Percentiles rank a stretch among this genome's conserved stretches.
These are phyloP conservation scores for Calonectria naviculata DNA, from an alignment of 2,329 filamentous ascomycete species.

Conservation along the genomic window DNA sequence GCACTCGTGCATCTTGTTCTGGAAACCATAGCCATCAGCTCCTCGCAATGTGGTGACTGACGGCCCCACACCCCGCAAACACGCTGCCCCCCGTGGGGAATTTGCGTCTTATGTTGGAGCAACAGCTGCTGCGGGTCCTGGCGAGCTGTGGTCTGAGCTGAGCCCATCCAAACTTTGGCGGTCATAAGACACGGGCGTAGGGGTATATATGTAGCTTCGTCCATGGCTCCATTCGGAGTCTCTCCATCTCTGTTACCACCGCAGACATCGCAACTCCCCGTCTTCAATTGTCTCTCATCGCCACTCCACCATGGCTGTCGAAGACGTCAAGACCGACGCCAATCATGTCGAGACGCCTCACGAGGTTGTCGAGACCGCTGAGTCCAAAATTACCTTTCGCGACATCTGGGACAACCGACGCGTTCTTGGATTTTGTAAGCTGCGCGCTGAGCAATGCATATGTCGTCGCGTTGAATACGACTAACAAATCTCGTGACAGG, in stretches of 20 bases:
- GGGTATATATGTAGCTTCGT: slow-evolving; percentile 1
- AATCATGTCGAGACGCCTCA: slow-evolving; percentile 23
- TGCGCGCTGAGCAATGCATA: accelerated
- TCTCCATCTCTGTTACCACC: not conserved
- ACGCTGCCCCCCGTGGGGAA: slow-evolving; percentile 18
- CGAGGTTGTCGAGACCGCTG: not conserved
- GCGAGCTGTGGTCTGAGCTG: slow-evolving; percentile 14
- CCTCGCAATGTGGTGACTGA: not conserved
- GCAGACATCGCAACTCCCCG: not conserved
- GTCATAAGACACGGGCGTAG: not conserved
- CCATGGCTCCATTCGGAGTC: not conserved
- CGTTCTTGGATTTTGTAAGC: slow-evolving; percentile 33
- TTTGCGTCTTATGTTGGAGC: not conserved
- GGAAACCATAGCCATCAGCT: slow-evolving; percentile 15
- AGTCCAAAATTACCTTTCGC: slow-evolving; percentile 18
- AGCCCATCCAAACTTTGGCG: slow-evolving; percentile 1
- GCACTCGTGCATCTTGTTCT: not conserved
- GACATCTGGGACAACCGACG: slow-evolving; percentile 33
- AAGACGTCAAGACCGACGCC: slow-evolving; percentile 20
- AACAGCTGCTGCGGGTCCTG: not conserved
- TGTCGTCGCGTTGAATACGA: accelerated
- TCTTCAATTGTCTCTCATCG: not conserved
- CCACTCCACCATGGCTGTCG: slow-evolving; percentile 14
- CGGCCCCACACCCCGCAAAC: slow-evolving; percentile 11
- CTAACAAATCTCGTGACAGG: slow-evolving; percentile 21